Evolutionary conservation across 2,329 filamentous ascomycete genomes (phyloP).

Genomic region (Volutella citrinella): DNA sequence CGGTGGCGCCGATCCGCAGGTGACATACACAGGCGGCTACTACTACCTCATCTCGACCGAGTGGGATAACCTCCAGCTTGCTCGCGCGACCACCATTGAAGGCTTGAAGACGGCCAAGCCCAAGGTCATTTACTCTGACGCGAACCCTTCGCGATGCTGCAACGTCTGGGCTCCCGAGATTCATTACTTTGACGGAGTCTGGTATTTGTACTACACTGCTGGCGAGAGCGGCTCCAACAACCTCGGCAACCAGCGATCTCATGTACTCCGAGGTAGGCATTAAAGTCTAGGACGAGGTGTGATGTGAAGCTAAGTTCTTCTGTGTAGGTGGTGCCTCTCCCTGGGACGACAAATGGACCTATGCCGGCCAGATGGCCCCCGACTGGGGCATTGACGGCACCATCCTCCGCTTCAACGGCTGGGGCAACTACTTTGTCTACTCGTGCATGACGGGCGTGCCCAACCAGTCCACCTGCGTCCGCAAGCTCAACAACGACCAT

Average conservation of each 20-base stretch:
- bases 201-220: slow-evolving; percentile 59
- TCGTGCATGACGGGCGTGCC: slow-evolving; percentile 46
- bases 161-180: slow-evolving; percentile 59
- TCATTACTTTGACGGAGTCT: slow-evolving; percentile 44
- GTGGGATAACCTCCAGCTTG: slow-evolving; percentile 54
- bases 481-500: slow-evolving; percentile 38
- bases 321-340: slow-evolving; percentile 45
- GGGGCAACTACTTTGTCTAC: slow-evolving; percentile 51
- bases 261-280: slow-evolving; percentile 50
- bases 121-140: slow-evolving; percentile 49
- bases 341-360: slow-evolving; percentile 50
- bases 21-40: slow-evolving; percentile 45
- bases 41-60: slow-evolving; percentile 57
- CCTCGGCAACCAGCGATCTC: slow-evolving; percentile 47
- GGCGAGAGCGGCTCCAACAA: slow-evolving; percentile 43
- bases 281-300: too few species aligned
- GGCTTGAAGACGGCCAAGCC: slow-evolving; percentile 52
- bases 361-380: slow-evolving; percentile 43
- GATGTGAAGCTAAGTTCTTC: too few species aligned
- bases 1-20: slow-evolving; percentile 51
- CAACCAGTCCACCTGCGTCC: slow-evolving; percentile 37
- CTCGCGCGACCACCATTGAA: slow-evolving; percentile 50
- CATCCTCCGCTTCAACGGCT: slow-evolving; percentile 44
- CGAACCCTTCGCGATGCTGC: slow-evolving; percentile 44
- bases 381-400: slow-evolving; percentile 55